These are phyloP conservation scores for Panicum miliaceum DNA, from an alignment of 176 grass and related monocot genomes.

Conservation along the genomic window DNA sequence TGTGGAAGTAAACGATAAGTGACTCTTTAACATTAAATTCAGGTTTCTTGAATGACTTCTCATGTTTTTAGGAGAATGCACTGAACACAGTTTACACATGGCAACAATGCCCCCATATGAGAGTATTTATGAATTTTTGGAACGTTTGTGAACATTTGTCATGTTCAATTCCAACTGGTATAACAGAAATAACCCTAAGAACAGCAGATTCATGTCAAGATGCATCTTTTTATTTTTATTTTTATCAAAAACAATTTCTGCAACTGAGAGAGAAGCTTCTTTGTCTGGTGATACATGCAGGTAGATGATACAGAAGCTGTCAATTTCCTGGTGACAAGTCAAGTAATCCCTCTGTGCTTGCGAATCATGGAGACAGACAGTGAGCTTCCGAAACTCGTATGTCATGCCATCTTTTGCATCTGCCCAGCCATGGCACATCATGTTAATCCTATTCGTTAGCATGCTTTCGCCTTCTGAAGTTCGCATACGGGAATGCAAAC, in stretches of 20 bases:
- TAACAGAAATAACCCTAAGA: neutral
- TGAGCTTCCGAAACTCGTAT: slow-evolving; percentile 80
- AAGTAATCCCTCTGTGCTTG: slow-evolving; percentile 76
- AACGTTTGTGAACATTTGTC: neutral
- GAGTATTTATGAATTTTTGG: too few relatives aligned
- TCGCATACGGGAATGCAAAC: neutral
- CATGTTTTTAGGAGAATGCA: neutral
- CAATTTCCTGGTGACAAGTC: slow-evolving; percentile 62
- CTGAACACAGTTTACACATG: neutral
- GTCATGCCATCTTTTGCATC: slow-evolving; percentile 32
- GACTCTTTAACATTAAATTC: neutral
- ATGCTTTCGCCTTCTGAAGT: neutral
- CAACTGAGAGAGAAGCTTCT: slow-evolving; percentile 20
- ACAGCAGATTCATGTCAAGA: neutral
- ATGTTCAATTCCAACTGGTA: neutral
- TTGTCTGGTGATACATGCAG: slow-evolving; percentile 46
- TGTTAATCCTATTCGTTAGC: neutral
- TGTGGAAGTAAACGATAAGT: neutral
- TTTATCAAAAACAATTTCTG: slow-evolving; percentile 9
- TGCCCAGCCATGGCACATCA: slow-evolving; percentile 15
- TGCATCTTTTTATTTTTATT: slow-evolving; percentile 3
- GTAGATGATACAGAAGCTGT: slow-evolving; percentile 66
- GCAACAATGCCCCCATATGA: too few relatives aligned
- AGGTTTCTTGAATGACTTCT: slow-evolving; percentile 17
- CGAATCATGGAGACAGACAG: slow-evolving; percentile 75